These are phyloP conservation scores for Penicillium sp. DNA, from an alignment of 2,329 filamentous ascomycete species.

Conservation along the genomic window DNA sequence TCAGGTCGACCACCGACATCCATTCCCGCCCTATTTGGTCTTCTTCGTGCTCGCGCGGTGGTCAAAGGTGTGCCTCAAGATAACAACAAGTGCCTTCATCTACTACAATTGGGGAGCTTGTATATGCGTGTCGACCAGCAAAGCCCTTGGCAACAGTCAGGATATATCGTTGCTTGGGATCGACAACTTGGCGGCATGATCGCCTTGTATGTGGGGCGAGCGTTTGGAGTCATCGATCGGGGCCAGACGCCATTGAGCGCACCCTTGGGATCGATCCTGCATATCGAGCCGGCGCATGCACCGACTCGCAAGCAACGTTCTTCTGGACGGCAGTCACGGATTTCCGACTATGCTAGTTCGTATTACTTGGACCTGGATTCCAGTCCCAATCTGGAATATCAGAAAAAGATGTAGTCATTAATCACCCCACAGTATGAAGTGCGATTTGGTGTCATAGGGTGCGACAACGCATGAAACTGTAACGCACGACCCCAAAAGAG, in stretches of 20 bases:
- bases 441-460: no score
- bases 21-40: conserved; percentile 25
- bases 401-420: neutral
- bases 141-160: conserved; percentile 27
- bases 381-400: conserved; percentile 7
- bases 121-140: conserved; percentile 15
- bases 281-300: conserved; percentile 3
- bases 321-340: conserved; percentile 1
- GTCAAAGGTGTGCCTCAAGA: conserved; percentile 17
- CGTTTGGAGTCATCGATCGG: conserved; percentile 17
- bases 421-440: no score
- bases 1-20: conserved; percentile 10
- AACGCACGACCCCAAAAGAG: no score
- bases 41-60: conserved; percentile 25
- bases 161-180: conserved; percentile 35
- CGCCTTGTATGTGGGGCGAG: conserved; percentile 26
- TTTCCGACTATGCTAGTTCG: neutral
- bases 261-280: conserved; percentile 16
- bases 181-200: conserved; percentile 25
- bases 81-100: conserved; percentile 20
- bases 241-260: conserved; percentile 13
- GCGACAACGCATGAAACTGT: no score
- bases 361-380: conserved; percentile 13
- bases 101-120: conserved; percentile 36
- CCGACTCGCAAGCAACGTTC: neutral